Conservation (phyloP, 192 early-diverging fungal genomes). For the Backusella psychrophila region DNA sequence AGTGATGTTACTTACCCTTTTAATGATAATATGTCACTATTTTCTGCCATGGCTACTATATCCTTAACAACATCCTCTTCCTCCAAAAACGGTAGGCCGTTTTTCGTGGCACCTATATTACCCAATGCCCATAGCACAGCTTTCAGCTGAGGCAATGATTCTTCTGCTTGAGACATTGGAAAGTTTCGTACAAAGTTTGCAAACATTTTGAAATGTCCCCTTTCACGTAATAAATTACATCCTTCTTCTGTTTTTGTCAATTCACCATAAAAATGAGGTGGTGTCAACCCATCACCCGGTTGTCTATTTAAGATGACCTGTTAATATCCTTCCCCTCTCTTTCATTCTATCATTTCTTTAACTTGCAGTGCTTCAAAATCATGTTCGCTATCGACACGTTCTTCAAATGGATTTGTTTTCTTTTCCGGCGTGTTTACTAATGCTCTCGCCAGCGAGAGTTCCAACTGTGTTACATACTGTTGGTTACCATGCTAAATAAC, state of each 20-base stretch:
- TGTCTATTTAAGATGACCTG: slow-evolving; percentile 17
- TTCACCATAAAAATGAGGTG: slow-evolving; percentile 81
- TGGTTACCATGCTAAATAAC: slow-evolving; percentile 39
- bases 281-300: slow-evolving; percentile 42
- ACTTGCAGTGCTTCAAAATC: slow-evolving; percentile 35
- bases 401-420: slow-evolving; percentile 36
- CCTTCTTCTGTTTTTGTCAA: slow-evolving; percentile 76
- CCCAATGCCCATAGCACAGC: slow-evolving; percentile 80
- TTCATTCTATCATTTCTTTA: not conserved
- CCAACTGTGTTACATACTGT: slow-evolving; percentile 65
- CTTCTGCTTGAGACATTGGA: slow-evolving; percentile 33
- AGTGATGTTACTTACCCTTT: slow-evolving; percentile 58
- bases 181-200: slow-evolving; percentile 55
- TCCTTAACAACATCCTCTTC: slow-evolving; percentile 71
- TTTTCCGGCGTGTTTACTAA: slow-evolving; percentile 34
- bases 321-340: not conserved
- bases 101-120: slow-evolving; percentile 68
- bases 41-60: slow-evolving; percentile 67
- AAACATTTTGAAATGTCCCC: slow-evolving; percentile 68
- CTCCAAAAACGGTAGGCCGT: slow-evolving; percentile 67
- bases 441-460: slow-evolving; percentile 58
- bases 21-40: slow-evolving; percentile 66
- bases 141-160: slow-evolving; percentile 57
- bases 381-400: slow-evolving; percentile 37
- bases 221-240: slow-evolving; percentile 55